A percentile compares a stretch with the other conserved stretches of the same genome.
Evolutionary conservation across 2,329 filamentous ascomycete species (phyloP).

Genomic region (Dendrostoma leiphaemia): DNA sequence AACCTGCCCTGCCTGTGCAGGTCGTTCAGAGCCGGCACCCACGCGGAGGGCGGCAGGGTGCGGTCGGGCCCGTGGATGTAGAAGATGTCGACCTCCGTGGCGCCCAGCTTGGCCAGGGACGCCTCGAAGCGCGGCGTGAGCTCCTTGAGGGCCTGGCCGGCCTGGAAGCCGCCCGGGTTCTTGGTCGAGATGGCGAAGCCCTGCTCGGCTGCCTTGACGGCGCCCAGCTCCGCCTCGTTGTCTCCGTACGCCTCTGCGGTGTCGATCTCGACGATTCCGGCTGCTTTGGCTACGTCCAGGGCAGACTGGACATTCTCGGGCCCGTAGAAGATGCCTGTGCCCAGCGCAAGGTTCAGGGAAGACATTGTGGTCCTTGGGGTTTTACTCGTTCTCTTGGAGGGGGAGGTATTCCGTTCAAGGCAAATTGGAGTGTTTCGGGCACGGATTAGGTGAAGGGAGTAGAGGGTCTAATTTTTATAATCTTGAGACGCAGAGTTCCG

Average conservation of each 20-base stretch:
- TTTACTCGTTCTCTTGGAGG: too few relatives aligned
- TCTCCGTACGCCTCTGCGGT: constrained; percentile 16
- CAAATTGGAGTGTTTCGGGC: too few relatives aligned
- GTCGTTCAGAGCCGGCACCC: constrained; percentile 54
- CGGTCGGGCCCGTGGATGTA: constrained; percentile 8
- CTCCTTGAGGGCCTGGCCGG: constrained; percentile 2
- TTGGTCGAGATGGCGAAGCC: constrained; percentile 15
- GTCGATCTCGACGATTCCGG: constrained; percentile 15
- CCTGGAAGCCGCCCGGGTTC: constrained; percentile 13
- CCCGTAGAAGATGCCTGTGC: too few relatives aligned
- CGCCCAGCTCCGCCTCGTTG: constrained; percentile 15
- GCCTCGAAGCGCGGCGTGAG: not conserved
- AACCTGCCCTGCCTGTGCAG: constrained; percentile 69
- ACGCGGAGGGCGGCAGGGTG: constrained; percentile 39
- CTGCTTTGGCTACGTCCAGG: constrained; percentile 3
- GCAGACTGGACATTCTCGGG: too few relatives aligned
- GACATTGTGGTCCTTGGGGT: too few relatives aligned
- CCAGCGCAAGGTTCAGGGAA: too few relatives aligned
- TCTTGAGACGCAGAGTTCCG: too few relatives aligned
- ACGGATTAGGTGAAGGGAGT: too few relatives aligned
- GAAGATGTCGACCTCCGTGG: constrained; percentile 24
- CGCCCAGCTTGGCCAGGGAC: constrained; percentile 13
- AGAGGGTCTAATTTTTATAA: too few relatives aligned
- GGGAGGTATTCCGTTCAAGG: too few relatives aligned
- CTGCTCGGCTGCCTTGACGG: not conserved